A percentile compares a stretch with the other conserved stretches of the same genome.
phyloP scores from a whole-genome alignment of 2,329 filamentous ascomycete genomes.

The Neonectria magnoliae region DNA sequence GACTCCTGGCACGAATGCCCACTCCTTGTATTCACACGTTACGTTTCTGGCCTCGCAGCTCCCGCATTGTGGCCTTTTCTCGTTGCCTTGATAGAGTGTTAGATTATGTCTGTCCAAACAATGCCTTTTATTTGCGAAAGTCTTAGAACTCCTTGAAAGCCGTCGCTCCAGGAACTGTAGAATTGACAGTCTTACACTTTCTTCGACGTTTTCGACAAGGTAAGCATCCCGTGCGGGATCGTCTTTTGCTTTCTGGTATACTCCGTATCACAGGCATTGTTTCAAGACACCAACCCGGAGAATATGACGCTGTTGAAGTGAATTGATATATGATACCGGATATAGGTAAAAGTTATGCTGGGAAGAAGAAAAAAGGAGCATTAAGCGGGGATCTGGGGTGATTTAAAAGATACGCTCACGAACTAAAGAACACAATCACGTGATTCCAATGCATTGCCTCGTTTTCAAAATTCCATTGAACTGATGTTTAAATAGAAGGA shows the following conservation, averaged over 20 bases:
- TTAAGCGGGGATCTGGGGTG: neutral
- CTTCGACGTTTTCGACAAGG: slow-evolving; percentile 31
- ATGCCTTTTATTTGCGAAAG: neutral
- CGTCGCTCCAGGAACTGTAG: neutral
- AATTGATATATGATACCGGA: neutral
- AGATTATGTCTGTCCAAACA: neutral
- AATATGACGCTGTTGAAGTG: neutral
- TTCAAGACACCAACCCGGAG: neutral
- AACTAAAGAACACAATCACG: neutral
- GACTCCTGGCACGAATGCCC: neutral
- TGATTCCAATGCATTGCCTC: neutral
- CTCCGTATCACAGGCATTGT: neutral
- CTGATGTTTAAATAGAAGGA: too few relatives aligned
- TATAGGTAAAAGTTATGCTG: neutral
- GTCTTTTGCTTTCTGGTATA: neutral
- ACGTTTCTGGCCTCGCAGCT: neutral
- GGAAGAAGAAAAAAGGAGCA: neutral
- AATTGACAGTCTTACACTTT: slow-evolving; percentile 12
- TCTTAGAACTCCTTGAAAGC: neutral
- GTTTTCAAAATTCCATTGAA: neutral
- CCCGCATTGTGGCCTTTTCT: neutral
- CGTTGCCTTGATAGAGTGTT: neutral
- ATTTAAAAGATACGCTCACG: neutral
- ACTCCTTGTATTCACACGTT: neutral
- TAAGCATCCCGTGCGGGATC: slow-evolving; percentile 1